Evolutionary conservation across 768 basidiomycete genomes (phyloP).

Genomic region (Collybia mongolica): DNA sequence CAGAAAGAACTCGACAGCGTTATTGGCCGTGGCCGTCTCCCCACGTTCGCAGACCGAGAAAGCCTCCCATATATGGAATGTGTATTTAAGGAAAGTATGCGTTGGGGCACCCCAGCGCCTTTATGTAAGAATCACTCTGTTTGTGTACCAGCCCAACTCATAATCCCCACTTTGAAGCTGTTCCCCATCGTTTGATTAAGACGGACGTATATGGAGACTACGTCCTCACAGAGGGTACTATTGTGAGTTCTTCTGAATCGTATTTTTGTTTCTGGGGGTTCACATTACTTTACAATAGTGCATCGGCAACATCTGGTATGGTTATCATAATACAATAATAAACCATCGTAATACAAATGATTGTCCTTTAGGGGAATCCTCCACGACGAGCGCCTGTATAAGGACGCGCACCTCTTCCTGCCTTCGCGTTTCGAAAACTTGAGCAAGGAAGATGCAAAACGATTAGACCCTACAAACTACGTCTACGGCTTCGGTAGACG

Average conservation of each 20-base stretch:
- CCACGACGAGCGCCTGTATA: slow-evolving; percentile 12
- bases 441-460: slow-evolving; percentile 10
- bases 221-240: slow-evolving; percentile 13
- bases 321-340: background rate
- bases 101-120: slow-evolving; percentile 16
- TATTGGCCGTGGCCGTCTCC: slow-evolving; percentile 12
- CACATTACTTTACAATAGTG: slow-evolving; percentile 2
- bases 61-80: slow-evolving; percentile 16
- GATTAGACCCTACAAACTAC: slow-evolving; percentile 12
- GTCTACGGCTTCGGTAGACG: slow-evolving; percentile 15
- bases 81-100: slow-evolving; percentile 15
- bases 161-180: slow-evolving; percentile 4
- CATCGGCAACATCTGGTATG: slow-evolving; percentile 15
- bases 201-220: slow-evolving; percentile 16
- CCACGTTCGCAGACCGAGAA: slow-evolving; percentile 14
- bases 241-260: slow-evolving; percentile 2
- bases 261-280: background rate
- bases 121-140: slow-evolving; percentile 6
- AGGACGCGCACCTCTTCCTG: slow-evolving; percentile 8
- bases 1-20: slow-evolving; percentile 18
- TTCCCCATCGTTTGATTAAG: slow-evolving; percentile 15
- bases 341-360: background rate
- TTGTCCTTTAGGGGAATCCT: slow-evolving; percentile 10
- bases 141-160: background rate
- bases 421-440: slow-evolving; percentile 13